Evolutionary conservation across 768 basidiomycete genomes (phyloP), one percentile per base, ranked within the genome.

Genomic region (Mycena sanguinolenta): DNA sequence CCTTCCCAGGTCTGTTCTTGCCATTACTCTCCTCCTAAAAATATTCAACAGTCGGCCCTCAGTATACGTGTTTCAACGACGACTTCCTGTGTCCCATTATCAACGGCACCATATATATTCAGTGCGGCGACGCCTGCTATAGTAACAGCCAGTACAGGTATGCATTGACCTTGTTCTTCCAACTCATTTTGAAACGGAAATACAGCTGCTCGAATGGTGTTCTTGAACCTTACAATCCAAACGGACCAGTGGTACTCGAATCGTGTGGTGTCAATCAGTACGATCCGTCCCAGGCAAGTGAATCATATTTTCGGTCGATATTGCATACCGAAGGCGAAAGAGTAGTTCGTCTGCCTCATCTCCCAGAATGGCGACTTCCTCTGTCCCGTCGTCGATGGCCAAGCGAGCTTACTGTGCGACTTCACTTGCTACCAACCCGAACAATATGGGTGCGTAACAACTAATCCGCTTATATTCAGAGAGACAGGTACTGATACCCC

Each of bases 291-390:
- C 38, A 52, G 61, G 50, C 23, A 38, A 52, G 28, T 53, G 21
- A 38, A 39, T 38, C 13, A 23, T 32, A 52, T 46, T 27, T 60
- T 4, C 10, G 32, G 32, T 1, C 16, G 16, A 17, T 5, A 10
- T 12, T 10, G 6, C 25, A 12, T 44, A 17, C 32, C 21, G 10
- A 14, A 36, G 13, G 49, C 17, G 16, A 6, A 19, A 17, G 21
- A 7, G 25, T 39, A 63, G 62, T 54, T 28, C 52, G 52, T 63
- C 0, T 63, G 52, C 52, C 53, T 63, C 42, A 42, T 46, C 42
- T 28, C 53, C 2, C n/a, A n/a, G n/a, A n/a, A n/a, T n/a, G n/a
- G n/a, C n/a, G 25, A 34, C 27, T 55, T 64, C 30, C 30, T 64
- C 39, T 64, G 63, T 21, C 54, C 63, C 14, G 34, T 64, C 30